phyloP scores from a whole-genome alignment of 176 grass and related monocot species.

The Oryza punctata region DNA sequence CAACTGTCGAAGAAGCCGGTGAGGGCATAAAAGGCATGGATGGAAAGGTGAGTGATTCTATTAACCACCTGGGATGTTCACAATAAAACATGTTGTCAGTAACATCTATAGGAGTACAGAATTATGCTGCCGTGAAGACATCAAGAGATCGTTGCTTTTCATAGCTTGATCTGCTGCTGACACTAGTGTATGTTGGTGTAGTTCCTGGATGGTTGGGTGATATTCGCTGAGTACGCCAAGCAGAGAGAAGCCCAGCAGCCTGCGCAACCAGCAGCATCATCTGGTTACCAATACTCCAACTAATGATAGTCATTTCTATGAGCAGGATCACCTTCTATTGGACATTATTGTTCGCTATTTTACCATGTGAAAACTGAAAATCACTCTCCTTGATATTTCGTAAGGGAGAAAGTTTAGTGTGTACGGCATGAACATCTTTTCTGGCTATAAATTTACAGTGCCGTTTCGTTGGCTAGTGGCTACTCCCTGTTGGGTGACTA shows the following conservation, averaged over 20 bases:
- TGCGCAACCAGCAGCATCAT: conserved; percentile 4
- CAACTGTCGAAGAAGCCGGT: conserved; percentile 64
- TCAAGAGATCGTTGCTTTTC: neutral
- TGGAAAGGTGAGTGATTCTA: conserved; percentile 61
- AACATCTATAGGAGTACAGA: neutral
- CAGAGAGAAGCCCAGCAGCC: conserved; percentile 40
- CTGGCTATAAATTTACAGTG: neutral
- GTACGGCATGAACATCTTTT: neutral
- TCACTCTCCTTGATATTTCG: neutral
- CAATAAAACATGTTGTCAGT: neutral
- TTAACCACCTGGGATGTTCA: neutral
- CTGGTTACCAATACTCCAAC: conserved; percentile 31
- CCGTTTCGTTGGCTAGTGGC: neutral
- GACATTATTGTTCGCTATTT: neutral
- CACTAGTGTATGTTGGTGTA: conserved; percentile 23
- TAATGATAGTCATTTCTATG: neutral
- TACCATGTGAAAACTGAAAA: neutral
- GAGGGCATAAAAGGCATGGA: conserved; percentile 85
- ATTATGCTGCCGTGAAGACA: neutral
- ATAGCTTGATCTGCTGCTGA: conserved; percentile 19
- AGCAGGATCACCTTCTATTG: neutral
- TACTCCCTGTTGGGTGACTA: neutral
- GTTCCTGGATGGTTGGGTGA: conserved; percentile 89
- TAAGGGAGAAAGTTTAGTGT: neutral
- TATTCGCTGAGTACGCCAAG: conserved; percentile 73